Evolutionary conservation across 768 basidiomycete species (phyloP).

Genomic region (Pisolithus sp.): DNA sequence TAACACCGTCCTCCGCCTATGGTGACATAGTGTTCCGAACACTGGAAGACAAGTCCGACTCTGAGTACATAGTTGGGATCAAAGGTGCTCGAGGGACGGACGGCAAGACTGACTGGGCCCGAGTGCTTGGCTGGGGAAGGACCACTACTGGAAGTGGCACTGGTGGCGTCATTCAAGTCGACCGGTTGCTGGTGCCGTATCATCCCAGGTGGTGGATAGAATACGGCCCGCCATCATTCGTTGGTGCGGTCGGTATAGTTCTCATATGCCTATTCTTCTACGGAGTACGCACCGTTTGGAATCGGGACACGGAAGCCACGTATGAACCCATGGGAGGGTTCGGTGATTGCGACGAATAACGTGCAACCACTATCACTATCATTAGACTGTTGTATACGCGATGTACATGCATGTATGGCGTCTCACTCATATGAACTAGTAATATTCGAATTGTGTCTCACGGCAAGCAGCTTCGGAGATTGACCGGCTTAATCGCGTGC

Average conservation of each 20-base stretch:
- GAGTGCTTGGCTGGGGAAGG: constrained; percentile 67
- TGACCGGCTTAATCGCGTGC: constrained; percentile 5
- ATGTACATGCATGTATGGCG: constrained; percentile 3
- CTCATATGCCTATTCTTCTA: constrained; percentile 67
- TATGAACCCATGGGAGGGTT: constrained; percentile 89
- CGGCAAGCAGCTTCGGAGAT: constrained; percentile 7
- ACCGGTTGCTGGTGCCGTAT: constrained; percentile 79
- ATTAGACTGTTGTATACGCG: constrained; percentile 12
- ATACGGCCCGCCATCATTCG: constrained; percentile 64
- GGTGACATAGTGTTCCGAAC: constrained; percentile 80
- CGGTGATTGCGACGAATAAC: constrained; percentile 42
- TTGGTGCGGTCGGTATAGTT: constrained; percentile 52
- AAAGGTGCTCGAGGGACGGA: constrained; percentile 67
- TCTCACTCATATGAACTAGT: background rate
- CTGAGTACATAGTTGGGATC: constrained; percentile 57
- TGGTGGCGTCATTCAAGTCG: constrained; percentile 87
- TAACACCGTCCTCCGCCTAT: constrained; percentile 58
- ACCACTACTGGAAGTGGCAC: constrained; percentile 65
- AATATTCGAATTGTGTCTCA: no score
- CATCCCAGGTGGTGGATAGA: constrained; percentile 78
- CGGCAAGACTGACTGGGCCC: constrained; percentile 56
- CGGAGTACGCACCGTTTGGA: constrained; percentile 67
- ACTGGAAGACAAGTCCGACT: constrained; percentile 34
- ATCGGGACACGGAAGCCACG: constrained; percentile 72
- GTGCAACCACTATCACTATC: constrained; percentile 4